Base-by-base conservation (phyloP, 192 early-diverging fungal genomes). In the Gamsiella multidivaricata region DNA sequence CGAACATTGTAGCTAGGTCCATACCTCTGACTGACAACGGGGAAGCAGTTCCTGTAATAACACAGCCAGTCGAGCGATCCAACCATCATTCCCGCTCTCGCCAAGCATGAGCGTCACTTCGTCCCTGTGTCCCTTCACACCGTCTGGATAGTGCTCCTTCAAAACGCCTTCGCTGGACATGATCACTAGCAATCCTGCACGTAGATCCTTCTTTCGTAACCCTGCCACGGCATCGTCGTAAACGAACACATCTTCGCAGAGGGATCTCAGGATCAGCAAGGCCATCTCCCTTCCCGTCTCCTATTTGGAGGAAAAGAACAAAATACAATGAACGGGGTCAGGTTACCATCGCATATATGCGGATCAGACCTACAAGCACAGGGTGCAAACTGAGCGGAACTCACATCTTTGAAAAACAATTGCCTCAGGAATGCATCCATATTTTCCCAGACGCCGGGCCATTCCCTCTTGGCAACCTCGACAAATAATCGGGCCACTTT, bases 181-280 rank as follows among this genome's bases (percentile, higher is more conserved):
- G 22, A 90, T 82, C 18, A 85, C 82, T 25, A 88, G 63, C 50
- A 93, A 65, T 8, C 83, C 82, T 36, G 80, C 82, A 14, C 84
- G 79, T 6, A 92, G 73, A 54, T 90, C 87, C 14, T 71, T 75
- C 61, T 89, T 89, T 11, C 90, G 74, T 14, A 85, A 54, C 25
- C 78, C 82, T 1, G 90, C 88, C 2, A 91, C 75, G 8, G 81
- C 73, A 53, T 88, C 87, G 28, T 91, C 90, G 42, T 80, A 90
- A 3, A 89, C 54, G 28, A 84, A 91, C 0, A 90, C 67, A 61
- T 93, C 91, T 54, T 92, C 88, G 3, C 80, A 82, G 0, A 93
- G 64, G n/a, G 71, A 70, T 31, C 84, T 65, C 25, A 82, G 83
- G 17, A 89, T 80, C 5, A 90, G 41, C 11, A 93, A 64, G 14